A percentile compares a stretch with the other conserved stretches of the same genome.
Conservation (phyloP, 2,329 filamentous ascomycete species). For the Colletotrichum sp. region DNA sequence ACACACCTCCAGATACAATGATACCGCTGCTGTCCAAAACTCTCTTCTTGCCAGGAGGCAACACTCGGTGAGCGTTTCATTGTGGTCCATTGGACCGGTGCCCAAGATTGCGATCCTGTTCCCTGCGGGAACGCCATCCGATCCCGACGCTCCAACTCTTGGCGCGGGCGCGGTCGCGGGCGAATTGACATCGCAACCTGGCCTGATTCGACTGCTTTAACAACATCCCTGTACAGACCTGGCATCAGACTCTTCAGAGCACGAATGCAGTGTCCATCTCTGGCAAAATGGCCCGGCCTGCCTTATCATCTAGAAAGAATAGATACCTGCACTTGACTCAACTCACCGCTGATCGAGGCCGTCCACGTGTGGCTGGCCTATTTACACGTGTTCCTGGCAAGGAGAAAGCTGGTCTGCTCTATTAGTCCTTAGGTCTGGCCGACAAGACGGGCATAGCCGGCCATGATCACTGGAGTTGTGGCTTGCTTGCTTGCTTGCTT, state of each 20-base stretch:
- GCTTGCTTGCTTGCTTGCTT: background rate
- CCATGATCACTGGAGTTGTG: background rate
- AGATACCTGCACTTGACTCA: background rate
- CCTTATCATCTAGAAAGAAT: background rate
- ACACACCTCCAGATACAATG: background rate
- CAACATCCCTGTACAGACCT: background rate
- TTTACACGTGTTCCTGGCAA: background rate
- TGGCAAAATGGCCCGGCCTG: background rate
- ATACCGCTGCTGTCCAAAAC: background rate
- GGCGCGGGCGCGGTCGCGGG: background rate
- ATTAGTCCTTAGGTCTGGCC: background rate
- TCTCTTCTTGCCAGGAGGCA: background rate
- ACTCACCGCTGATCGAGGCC: constrained; percentile 1
- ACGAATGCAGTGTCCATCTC: background rate
- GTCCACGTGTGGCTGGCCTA: background rate
- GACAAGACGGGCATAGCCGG: background rate
- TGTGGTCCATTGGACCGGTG: background rate
- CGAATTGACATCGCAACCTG: background rate
- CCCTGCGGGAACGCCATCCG: background rate
- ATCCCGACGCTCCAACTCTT: background rate
- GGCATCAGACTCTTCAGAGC: background rate
- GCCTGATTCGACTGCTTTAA: background rate
- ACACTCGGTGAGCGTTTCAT: background rate
- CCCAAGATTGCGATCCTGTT: background rate
- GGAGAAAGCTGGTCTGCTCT: background rate